Conservation (phyloP, 1,284 basidiomycete genomes). For the Hymenochaete sp. region DNA sequence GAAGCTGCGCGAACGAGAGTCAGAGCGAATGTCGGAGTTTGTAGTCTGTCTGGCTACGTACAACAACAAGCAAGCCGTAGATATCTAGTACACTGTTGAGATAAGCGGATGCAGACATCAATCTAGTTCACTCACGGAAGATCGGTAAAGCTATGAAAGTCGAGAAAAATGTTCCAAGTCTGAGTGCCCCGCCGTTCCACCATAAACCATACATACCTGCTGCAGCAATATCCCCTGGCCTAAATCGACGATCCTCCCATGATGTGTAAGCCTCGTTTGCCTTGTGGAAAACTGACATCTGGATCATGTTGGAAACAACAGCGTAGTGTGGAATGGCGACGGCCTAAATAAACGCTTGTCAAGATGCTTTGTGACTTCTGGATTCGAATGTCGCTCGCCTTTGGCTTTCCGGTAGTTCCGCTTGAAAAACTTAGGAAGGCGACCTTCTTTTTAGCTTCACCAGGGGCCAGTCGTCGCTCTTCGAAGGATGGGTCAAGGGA, state of each 20-base stretch:
- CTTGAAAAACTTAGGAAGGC: conserved; percentile 75
- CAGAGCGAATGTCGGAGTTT: not conserved
- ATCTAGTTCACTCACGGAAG: conserved; percentile 31
- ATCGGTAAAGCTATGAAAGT: conserved; percentile 26
- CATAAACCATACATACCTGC: conserved; percentile 32
- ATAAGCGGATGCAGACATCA: not conserved
- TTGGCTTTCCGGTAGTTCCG: conserved; percentile 78
- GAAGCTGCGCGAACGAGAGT: conserved; percentile 32
- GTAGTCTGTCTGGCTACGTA: conserved; percentile 25
- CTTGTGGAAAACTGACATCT: conserved; percentile 44
- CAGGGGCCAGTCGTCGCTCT: conserved; percentile 44
- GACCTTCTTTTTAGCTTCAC: conserved; percentile 58
- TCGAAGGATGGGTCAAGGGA: conserved; percentile 35
- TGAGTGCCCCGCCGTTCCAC: not conserved
- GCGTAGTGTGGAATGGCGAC: conserved; percentile 62
- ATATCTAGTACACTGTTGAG: conserved; percentile 41
- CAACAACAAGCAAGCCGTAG: conserved; percentile 59
- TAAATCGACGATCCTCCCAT: conserved; percentile 30
- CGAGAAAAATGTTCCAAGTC: not conserved
- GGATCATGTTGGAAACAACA: conserved; percentile 59
- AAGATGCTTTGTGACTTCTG: not conserved
- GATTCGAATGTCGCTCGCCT: conserved; percentile 34
- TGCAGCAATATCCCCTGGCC: conserved; percentile 47
- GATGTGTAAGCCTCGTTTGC: conserved; percentile 33
- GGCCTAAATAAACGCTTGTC: conserved; percentile 35